A percentile compares a stretch with the other conserved stretches of the same genome.
phyloP scores from a whole-genome alignment of 2,329 filamentous ascomycete species.

The Fusarium buharicum region DNA sequence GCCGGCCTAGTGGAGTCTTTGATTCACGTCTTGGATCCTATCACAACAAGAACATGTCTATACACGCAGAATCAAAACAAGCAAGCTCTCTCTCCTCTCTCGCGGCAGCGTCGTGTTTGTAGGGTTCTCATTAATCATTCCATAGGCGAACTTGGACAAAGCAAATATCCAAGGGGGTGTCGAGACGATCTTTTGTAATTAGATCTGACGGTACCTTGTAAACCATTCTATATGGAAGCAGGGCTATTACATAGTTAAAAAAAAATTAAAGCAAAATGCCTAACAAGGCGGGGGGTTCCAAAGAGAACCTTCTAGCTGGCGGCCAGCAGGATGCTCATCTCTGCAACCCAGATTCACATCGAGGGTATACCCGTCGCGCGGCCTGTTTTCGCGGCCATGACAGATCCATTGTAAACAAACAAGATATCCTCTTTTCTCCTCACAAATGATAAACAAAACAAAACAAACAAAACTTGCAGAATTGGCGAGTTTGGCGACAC shows the following conservation, averaged over 20 bases:
- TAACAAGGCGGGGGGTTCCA: conserved; percentile 24
- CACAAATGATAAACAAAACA: conserved; percentile 22
- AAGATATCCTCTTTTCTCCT: conserved; percentile 14
- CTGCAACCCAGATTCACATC: conserved; percentile 43
- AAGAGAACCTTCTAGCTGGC: conserved; percentile 22
- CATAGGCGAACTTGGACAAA: conserved; percentile 5
- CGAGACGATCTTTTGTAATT: conserved; percentile 10
- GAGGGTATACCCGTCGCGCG: conserved; percentile 35
- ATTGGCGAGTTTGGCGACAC: neutral
- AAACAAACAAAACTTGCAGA: neutral
- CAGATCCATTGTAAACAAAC: conserved; percentile 42
- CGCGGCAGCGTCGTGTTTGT: neutral
- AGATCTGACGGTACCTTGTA: conserved; percentile 15
- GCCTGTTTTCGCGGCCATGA: conserved; percentile 40
- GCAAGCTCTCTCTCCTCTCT: neutral
- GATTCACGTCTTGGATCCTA: conserved; percentile 28
- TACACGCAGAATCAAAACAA: conserved; percentile 15
- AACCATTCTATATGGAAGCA: conserved; percentile 38
- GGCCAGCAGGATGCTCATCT: conserved; percentile 13
- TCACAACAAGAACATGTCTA: conserved; percentile 19
- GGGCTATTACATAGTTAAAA: conserved; percentile 1
- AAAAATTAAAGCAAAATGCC: conserved; percentile 25
- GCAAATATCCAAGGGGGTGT: conserved; percentile 1
- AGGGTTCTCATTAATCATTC: neutral
- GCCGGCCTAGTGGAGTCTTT: conserved; percentile 35